Percentiles rank a stretch among this genome's conserved stretches.
These are phyloP conservation scores for Perilla frutescens DNA, from an alignment of 257 asterid genomes.

Conservation along the genomic window DNA sequence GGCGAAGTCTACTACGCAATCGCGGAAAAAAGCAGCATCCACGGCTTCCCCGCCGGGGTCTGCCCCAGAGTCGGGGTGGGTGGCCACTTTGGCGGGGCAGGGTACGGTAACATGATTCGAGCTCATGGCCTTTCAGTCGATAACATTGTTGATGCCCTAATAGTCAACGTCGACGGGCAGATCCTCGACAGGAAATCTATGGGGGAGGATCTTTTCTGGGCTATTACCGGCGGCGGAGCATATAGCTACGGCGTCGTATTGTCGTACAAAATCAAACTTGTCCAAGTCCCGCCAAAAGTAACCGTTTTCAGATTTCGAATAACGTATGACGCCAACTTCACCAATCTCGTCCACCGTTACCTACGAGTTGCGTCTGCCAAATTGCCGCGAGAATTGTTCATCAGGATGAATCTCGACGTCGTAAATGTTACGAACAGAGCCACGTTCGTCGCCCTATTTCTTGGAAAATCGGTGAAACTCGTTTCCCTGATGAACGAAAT, in stretches of 20 bases:
- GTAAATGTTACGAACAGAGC: slow-evolving; percentile 40
- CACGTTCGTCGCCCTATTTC: slow-evolving; percentile 46
- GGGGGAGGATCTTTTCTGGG: slow-evolving; percentile 16
- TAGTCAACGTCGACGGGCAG: slow-evolving; percentile 41
- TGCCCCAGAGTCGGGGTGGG: slow-evolving; percentile 56
- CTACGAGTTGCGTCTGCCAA: slow-evolving; percentile 30
- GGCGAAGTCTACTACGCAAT: slow-evolving; percentile 53
- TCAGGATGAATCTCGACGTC: slow-evolving; percentile 39
- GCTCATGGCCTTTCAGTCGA: slow-evolving; percentile 53
- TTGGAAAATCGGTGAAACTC: slow-evolving; percentile 45
- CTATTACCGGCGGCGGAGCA: not conserved
- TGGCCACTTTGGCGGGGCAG: slow-evolving; percentile 55
- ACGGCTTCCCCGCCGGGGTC: slow-evolving; percentile 51
- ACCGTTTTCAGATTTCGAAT: slow-evolving; percentile 42
- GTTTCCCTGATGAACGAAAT: slow-evolving; percentile 33
- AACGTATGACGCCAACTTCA: slow-evolving; percentile 36
- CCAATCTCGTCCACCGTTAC: slow-evolving; percentile 38
- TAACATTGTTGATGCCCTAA: slow-evolving; percentile 47
- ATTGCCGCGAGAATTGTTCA: slow-evolving; percentile 41
- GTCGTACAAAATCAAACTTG: slow-evolving; percentile 7
- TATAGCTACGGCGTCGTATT: not conserved
- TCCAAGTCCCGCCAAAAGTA: slow-evolving; percentile 30
- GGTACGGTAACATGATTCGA: slow-evolving; percentile 55
- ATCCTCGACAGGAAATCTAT: slow-evolving; percentile 26
- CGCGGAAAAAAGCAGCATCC: slow-evolving; percentile 37